A percentile compares a stretch with the other conserved stretches of the same genome.
Evolutionary conservation across 768 basidiomycete species (phyloP).

Genomic region (Artomyces pyxidatus): DNA sequence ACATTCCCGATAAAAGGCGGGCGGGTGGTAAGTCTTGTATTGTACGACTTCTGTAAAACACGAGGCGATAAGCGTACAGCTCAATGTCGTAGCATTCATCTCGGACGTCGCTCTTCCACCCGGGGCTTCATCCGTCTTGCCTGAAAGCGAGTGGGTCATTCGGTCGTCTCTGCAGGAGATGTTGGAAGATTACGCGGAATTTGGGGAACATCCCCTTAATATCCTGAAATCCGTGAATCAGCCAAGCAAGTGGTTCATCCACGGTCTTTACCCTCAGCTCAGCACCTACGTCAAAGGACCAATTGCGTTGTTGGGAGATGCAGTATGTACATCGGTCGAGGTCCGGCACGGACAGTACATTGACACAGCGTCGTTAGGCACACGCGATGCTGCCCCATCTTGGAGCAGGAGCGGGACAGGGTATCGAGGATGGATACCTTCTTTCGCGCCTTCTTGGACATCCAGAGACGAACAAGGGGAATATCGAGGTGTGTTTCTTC

Average conservation of each 20-base stretch:
- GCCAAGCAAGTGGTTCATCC: slow-evolving; percentile 47
- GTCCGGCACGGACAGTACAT: not conserved
- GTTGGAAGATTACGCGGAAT: slow-evolving; percentile 33
- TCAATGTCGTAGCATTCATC: too few relatives aligned
- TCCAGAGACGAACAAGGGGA: slow-evolving; percentile 29
- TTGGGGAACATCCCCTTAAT: slow-evolving; percentile 35
- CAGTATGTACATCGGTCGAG: slow-evolving; percentile 17
- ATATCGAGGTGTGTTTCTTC: slow-evolving; percentile 31
- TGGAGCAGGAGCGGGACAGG: slow-evolving; percentile 52
- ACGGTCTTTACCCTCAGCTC: slow-evolving; percentile 39
- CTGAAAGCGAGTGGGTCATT: too few relatives aligned
- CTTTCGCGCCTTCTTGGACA: slow-evolving; percentile 39
- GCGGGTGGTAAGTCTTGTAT: too few relatives aligned
- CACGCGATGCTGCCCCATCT: slow-evolving; percentile 55
- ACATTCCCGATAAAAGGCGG: too few relatives aligned
- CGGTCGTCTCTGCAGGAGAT: slow-evolving; percentile 34
- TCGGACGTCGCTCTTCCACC: too few relatives aligned
- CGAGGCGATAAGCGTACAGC: too few relatives aligned
- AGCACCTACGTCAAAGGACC: slow-evolving; percentile 33
- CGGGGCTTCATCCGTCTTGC: too few relatives aligned
- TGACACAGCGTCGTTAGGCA: too few relatives aligned
- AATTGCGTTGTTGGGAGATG: slow-evolving; percentile 48
- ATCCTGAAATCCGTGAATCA: slow-evolving; percentile 35
- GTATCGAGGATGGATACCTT: slow-evolving; percentile 46
- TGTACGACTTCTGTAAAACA: too few relatives aligned